Conservation (phyloP, 2,329 filamentous ascomycete species). For the Cylindrodendrum hubeiense region DNA sequence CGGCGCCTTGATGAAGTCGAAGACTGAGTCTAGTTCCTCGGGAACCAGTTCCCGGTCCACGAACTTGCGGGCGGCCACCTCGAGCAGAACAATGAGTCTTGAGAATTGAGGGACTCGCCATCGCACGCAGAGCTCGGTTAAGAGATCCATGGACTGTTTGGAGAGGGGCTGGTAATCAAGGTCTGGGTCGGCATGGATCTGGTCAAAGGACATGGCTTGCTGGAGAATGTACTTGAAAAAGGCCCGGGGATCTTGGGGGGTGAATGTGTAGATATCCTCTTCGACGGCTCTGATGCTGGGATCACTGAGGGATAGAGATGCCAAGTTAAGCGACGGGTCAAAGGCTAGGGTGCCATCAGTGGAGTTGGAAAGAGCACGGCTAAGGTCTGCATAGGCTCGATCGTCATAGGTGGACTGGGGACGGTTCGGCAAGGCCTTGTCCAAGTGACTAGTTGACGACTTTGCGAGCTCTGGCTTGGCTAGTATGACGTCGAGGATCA, state of each 20-base stretch:
- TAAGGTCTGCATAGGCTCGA: constrained; percentile 65
- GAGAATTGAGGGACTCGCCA: constrained; percentile 92
- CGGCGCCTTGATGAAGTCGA: constrained; percentile 83
- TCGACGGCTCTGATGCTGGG: constrained; percentile 66
- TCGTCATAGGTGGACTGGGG: constrained; percentile 63
- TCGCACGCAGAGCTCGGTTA: constrained; percentile 86
- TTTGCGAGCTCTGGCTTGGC: constrained; percentile 89
- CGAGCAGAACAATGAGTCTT: constrained; percentile 83
- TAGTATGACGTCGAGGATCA: constrained; percentile 92
- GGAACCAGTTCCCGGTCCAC: constrained; percentile 84
- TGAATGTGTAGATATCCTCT: constrained; percentile 85
- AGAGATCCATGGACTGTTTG: constrained; percentile 82
- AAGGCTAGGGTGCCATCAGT: constrained; percentile 58
- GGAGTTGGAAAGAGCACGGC: constrained; percentile 62
- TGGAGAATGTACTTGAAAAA: constrained; percentile 88
- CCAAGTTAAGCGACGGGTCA: constrained; percentile 78
- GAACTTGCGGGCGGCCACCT: constrained; percentile 88
- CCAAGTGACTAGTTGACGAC: constrained; percentile 71
- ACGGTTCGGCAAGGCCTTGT: constrained; percentile 68
- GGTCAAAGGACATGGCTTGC: constrained; percentile 77
- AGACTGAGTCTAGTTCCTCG: constrained; percentile 85
- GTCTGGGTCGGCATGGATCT: constrained; percentile 66
- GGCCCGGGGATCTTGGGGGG: constrained; percentile 84
- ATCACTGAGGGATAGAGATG: constrained; percentile 73
- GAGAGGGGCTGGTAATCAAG: constrained; percentile 71